Percentiles rank a stretch among this genome's conserved stretches.
Evolutionary conservation across 164 flowering plant genomes (phyloP).

Genomic region (Annona cherimola): DNA sequence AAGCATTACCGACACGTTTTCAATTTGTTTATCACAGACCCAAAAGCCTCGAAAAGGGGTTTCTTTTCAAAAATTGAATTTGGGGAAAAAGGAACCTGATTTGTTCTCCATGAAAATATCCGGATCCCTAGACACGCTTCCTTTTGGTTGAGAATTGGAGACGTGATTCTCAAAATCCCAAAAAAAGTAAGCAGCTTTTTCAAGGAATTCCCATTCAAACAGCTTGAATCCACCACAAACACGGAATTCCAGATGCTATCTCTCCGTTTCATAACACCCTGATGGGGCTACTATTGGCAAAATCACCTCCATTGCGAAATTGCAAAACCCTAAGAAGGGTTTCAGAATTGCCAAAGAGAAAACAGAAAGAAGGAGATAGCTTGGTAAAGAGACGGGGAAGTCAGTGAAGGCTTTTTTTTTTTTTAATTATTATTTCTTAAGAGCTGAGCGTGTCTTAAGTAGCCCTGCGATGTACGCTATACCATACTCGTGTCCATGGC

Average conservation of each 20-base stretch:
- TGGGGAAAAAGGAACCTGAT: not conserved
- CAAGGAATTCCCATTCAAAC: not conserved
- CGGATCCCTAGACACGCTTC: not conserved
- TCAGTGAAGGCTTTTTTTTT: too few relatives aligned
- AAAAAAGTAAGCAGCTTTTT: not conserved
- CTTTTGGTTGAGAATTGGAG: not conserved
- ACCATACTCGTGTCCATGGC: not conserved
- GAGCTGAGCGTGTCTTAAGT: too few relatives aligned
- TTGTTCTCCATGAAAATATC: not conserved
- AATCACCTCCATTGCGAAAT: not conserved
- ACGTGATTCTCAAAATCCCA: not conserved
- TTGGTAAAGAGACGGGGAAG: too few relatives aligned
- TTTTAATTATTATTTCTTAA: too few relatives aligned
- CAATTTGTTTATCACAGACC: too few relatives aligned
- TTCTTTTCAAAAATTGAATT: not conserved
- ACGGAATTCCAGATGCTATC: not conserved
- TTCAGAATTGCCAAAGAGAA: not conserved
- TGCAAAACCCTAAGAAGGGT: not conserved
- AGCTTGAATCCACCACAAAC: not conserved
- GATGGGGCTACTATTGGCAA: too few relatives aligned
- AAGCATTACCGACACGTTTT: constrained; percentile 1
- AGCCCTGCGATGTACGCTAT: not conserved
- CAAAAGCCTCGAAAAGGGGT: not conserved
- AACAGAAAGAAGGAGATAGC: not conserved
- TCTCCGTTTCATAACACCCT: not conserved